These are phyloP conservation scores for Nannochloris sp. DNA, from an alignment of 139 green algal genomes.

Conservation along the genomic window DNA sequence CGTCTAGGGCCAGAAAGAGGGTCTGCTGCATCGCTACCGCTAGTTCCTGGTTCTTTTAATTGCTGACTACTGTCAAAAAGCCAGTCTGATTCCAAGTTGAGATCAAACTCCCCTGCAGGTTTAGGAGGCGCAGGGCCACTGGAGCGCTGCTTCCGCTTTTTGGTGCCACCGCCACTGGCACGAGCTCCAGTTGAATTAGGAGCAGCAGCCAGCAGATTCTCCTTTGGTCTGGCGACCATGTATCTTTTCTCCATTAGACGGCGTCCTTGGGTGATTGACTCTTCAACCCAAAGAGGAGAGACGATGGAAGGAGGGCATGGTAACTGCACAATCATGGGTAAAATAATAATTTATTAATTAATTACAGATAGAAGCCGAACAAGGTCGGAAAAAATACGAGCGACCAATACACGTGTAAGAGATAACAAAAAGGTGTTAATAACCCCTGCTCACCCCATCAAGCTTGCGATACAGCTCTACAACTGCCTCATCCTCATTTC, in stretches of 20 bases:
- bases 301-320: constrained; percentile 16
- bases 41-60: too few species aligned
- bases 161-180: background rate
- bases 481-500: constrained; percentile 5
- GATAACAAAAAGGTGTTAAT: background rate
- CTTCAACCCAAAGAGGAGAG: constrained; percentile 30
- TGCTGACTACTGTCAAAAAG: constrained; percentile 15
- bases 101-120: constrained; percentile 8
- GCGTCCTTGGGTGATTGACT: constrained; percentile 7
- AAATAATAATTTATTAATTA: too few species aligned
- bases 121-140: constrained; percentile 3
- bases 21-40: too few species aligned
- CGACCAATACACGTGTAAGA: background rate
- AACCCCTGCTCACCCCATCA: constrained; percentile 8
- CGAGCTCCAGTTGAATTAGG: background rate
- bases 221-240: background rate
- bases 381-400: background rate
- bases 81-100: too few species aligned
- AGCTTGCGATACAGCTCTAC: constrained; percentile 21
- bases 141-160: constrained; percentile 20
- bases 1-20: background rate
- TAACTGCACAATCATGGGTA: constrained; percentile 5
- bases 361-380: too few species aligned
- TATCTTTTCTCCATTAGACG: constrained; percentile 21
- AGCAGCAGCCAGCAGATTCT: background rate